Evolutionary conservation across 108 stramenopile genomes (phyloP).

Genomic region (Fragilaria radians): DNA sequence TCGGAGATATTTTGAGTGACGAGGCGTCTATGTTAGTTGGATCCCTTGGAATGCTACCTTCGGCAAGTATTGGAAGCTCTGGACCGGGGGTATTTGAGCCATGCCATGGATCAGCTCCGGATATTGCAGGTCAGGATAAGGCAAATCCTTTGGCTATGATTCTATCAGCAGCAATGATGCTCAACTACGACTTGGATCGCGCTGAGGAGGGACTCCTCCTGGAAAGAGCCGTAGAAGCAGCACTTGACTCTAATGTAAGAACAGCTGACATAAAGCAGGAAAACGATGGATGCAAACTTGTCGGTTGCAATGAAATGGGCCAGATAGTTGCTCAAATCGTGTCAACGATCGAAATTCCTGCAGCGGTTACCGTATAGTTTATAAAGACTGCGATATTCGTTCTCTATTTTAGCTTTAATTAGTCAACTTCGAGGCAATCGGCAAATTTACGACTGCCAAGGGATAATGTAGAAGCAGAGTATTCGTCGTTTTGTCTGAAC

Average conservation of each 20-base stretch:
- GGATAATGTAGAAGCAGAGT: conserved; percentile 1
- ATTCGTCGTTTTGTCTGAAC: too few species aligned
- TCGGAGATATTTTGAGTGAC: conserved; percentile 98
- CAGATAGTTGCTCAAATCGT: conserved; percentile 66
- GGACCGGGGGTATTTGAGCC: conserved; percentile 99
- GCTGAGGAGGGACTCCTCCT: conserved; percentile 81
- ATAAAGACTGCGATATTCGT: background rate
- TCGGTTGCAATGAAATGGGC: conserved; percentile 89
- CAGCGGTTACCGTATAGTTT: conserved; percentile 9
- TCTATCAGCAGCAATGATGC: conserved; percentile 97
- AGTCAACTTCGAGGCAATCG: conserved; percentile 6
- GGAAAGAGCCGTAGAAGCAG: conserved; percentile 86
- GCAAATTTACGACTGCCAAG: conserved; percentile 6
- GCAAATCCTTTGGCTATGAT: conserved; percentile 98
- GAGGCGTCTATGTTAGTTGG: conserved; percentile 98
- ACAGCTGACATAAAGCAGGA: conserved; percentile 94
- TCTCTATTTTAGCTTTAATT: background rate
- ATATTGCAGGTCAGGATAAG: conserved; percentile 95
- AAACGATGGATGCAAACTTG: conserved; percentile 76
- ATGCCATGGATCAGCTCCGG: conserved; percentile 97
- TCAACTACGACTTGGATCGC: conserved; percentile 90
- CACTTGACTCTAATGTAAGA: conserved; percentile 82
- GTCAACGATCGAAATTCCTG: conserved; percentile 30
- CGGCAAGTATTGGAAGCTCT: conserved; percentile 93
- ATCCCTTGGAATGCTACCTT: conserved; percentile 96